Base-by-base conservation (phyloP, 176 grass and related monocot genomes). In the Otatea glauca region DNA sequence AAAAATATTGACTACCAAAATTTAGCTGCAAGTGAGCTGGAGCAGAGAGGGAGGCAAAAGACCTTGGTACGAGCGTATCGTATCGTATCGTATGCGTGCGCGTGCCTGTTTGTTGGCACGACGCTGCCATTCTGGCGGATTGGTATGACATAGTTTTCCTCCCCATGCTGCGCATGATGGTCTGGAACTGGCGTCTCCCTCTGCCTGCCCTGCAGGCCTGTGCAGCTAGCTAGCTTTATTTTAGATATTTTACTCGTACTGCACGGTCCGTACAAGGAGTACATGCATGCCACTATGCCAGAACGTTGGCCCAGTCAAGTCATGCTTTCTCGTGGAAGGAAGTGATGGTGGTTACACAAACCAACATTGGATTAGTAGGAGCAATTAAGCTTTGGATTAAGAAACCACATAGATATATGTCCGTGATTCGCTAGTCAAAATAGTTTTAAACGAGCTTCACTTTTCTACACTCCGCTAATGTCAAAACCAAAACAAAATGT, bases 401-500 rank as follows among this genome's bases (percentile, higher is more conserved):
- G 53, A 9, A 7, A 20, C 17, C 51, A 20, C 17, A 7, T 7
- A 7, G 17, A 20, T 7, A 54, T 20, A 54, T 54, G 17, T 54
- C 51, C 2, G 2, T 20, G 51, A 20, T 54, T 20, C 6, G 51
- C 51, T 54, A 20, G 51, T 7, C 51, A 18, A 54, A 54, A 18
- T 54, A 54, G 51, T 20, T 54, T 54, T 6, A 54, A 58, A 10
- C 21, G n/a, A 56, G 54, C 7, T n/a, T n/a, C 20, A n/a, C 7
- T 9, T n/a, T 56, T 56, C 54, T n/a, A 9, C 54, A 9, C 20
- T 4, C 20, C 20, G 54, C 54, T 58, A 10, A 58, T 20, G 55
- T 58, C 55, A 58, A 58, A 58, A 58, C 55, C 55, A 58, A 58
- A 12, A 61, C 59, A 62, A 62, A 60, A 62, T 62, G 23, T 62